Evolutionary conservation across 225 moss, liverwort and hornwort genomes (phyloP).

Genomic region (Straminergon stramineum): DNA sequence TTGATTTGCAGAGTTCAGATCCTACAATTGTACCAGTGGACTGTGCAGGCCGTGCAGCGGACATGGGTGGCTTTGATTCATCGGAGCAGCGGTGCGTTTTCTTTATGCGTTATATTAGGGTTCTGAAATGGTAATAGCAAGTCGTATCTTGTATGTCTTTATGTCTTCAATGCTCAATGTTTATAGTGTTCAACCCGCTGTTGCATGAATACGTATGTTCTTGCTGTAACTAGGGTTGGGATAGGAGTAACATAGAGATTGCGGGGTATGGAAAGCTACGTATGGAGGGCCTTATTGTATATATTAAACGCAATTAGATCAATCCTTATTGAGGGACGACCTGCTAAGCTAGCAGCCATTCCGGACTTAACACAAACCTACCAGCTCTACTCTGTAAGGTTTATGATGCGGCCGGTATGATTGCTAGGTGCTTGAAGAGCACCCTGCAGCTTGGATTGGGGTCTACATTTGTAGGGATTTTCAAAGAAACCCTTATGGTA

Average conservation of each 20-base stretch:
- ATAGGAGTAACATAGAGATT: not conserved
- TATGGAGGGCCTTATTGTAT: not conserved
- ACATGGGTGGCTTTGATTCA: slow-evolving; percentile 59
- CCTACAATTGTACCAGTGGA: slow-evolving; percentile 64
- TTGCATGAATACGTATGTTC: not conserved
- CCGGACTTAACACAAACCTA: not conserved
- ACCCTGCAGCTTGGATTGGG: not conserved
- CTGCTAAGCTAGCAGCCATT: not conserved
- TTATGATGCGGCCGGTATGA: not conserved
- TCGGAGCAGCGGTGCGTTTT: slow-evolving; percentile 54
- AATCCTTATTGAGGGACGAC: not conserved
- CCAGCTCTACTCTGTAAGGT: not conserved
- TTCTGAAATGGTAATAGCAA: not conserved
- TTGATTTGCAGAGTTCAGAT: slow-evolving; percentile 79
- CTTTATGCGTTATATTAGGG: not conserved
- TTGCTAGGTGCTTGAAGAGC: not conserved
- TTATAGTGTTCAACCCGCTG: not conserved
- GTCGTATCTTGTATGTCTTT: not conserved
- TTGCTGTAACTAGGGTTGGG: not conserved
- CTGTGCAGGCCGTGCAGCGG: slow-evolving; percentile 37
- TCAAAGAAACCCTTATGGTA: not conserved
- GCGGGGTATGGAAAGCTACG: not conserved
- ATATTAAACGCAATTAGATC: not conserved
- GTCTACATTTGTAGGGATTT: not conserved
- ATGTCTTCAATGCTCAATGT: not conserved